A percentile compares a stretch with the other conserved stretches of the same genome.
These are phyloP conservation scores for Boletus rubroflammeus DNA, from an alignment of 768 basidiomycete genomes.

Conservation along the genomic window DNA sequence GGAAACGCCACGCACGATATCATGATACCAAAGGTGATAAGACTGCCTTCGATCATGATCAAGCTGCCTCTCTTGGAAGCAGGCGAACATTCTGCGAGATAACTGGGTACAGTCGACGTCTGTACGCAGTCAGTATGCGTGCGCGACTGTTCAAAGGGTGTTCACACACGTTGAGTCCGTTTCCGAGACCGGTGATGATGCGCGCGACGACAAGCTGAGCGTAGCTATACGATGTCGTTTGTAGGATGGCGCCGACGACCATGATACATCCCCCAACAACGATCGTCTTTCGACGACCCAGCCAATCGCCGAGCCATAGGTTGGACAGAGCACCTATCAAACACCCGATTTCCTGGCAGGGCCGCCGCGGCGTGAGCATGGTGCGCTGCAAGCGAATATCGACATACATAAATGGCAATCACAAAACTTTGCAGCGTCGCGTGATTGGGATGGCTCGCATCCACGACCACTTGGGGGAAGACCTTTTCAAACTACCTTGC, in stretches of 20 bases:
- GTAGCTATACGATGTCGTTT: slow-evolving; percentile 54
- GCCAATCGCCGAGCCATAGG: slow-evolving; percentile 54
- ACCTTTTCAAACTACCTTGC: slow-evolving; percentile 48
- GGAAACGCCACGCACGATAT: slow-evolving; percentile 43
- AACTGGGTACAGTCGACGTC: slow-evolving; percentile 64
- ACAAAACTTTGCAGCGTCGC: slow-evolving; percentile 58
- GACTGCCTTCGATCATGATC: slow-evolving; percentile 62
- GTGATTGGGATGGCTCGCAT: slow-evolving; percentile 37
- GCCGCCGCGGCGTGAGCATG: neutral
- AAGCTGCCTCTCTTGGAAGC: slow-evolving; percentile 56
- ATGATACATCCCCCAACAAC: slow-evolving; percentile 55
- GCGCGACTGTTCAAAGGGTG: too few relatives aligned
- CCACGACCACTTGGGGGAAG: slow-evolving; percentile 52
- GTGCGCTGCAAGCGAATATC: neutral
- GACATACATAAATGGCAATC: slow-evolving; percentile 53
- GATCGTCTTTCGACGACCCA: slow-evolving; percentile 59
- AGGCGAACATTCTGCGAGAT: slow-evolving; percentile 64
- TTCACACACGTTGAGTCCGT: slow-evolving; percentile 52
- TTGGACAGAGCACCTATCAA: slow-evolving; percentile 61
- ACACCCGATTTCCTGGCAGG: slow-evolving; percentile 58
- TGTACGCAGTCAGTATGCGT: slow-evolving; percentile 19
- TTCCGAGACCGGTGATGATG: slow-evolving; percentile 59
- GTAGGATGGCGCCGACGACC: slow-evolving; percentile 60
- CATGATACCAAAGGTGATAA: slow-evolving; percentile 63
- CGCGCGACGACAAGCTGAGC: slow-evolving; percentile 61